Evolutionary conservation across 164 flowering plant genomes (phyloP).

Genomic region (Liriodendron chinense): DNA sequence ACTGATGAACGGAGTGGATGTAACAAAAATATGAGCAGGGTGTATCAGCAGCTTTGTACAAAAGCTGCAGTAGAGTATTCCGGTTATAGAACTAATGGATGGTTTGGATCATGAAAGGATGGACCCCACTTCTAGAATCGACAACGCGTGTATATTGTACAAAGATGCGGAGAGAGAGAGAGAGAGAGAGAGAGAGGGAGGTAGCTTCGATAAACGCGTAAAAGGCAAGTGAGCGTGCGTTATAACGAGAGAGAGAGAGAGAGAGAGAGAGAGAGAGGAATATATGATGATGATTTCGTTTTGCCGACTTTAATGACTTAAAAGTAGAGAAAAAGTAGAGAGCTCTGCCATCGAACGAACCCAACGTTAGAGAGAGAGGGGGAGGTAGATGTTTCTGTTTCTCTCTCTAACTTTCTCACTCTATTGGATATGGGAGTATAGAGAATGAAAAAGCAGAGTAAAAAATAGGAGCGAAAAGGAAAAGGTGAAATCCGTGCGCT

Average conservation of each 20-base stretch:
- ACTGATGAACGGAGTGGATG: no score
- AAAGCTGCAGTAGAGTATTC: no score
- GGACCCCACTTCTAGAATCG: not conserved
- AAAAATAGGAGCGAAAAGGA: conserved; percentile 15
- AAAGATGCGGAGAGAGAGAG: conserved; percentile 3
- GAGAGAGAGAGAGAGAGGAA: not conserved
- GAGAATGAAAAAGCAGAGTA: not conserved
- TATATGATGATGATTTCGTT: conserved; percentile 38
- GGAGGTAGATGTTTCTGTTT: not conserved
- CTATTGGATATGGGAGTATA: not conserved
- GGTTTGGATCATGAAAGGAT: no score
- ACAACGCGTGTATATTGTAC: not conserved
- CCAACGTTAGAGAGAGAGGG: not conserved
- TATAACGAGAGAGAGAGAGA: conserved; percentile 2
- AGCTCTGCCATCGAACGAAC: not conserved
- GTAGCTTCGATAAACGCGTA: conserved; percentile 41
- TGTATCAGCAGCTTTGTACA: no score
- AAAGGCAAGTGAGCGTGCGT: conserved; percentile 62
- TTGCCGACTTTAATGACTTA: conserved; percentile 23
- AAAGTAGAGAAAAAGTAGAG: conserved; percentile 16
- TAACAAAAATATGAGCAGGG: no score
- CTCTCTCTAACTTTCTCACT: not conserved
- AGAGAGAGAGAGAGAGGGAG: conserved; percentile 11
- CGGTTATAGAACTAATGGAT: no score
- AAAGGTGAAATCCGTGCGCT: conserved; percentile 45